These are phyloP conservation scores for Hyphopichia wangnamkhiaoensis DNA, from an alignment of 1,139 yeast genomes.

Conservation along the genomic window DNA sequence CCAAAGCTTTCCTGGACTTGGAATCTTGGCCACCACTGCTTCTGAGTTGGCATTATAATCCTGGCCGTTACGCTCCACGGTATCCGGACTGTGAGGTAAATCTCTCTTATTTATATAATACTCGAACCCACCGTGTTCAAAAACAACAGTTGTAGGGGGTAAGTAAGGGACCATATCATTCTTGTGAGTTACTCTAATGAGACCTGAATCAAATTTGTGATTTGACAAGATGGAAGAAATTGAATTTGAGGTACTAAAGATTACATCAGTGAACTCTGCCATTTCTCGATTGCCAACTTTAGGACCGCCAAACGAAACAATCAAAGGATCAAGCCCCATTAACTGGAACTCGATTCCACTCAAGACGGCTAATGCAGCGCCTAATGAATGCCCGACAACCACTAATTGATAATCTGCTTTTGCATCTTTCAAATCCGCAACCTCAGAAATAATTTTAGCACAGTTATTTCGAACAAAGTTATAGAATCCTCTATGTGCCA, in stretches of 20 bases:
- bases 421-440: constrained; percentile 26
- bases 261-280: constrained; percentile 49
- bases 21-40: not conserved
- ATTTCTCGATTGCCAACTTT: constrained; percentile 57
- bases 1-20: constrained; percentile 19
- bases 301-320: constrained; percentile 63
- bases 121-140: constrained; percentile 51
- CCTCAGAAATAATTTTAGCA: constrained; percentile 31
- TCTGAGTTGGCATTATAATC: not conserved
- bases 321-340: constrained; percentile 52
- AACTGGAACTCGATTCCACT: constrained; percentile 59
- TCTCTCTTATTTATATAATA: constrained; percentile 44
- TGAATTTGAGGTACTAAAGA: constrained; percentile 41
- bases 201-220: constrained; percentile 29
- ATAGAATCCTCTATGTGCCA: constrained; percentile 61
- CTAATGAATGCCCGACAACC: constrained; percentile 71
- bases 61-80: constrained; percentile 27
- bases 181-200: constrained; percentile 53
- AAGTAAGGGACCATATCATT: constrained; percentile 58
- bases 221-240: constrained; percentile 10
- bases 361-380: constrained; percentile 66
- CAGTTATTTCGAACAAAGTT: constrained; percentile 44
- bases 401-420: constrained; percentile 52
- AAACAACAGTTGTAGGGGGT: constrained; percentile 49
- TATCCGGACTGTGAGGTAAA: constrained; percentile 46